These are phyloP conservation scores for Centella asiatica DNA, from an alignment of 129 eudicot genomes.

Conservation along the genomic window DNA sequence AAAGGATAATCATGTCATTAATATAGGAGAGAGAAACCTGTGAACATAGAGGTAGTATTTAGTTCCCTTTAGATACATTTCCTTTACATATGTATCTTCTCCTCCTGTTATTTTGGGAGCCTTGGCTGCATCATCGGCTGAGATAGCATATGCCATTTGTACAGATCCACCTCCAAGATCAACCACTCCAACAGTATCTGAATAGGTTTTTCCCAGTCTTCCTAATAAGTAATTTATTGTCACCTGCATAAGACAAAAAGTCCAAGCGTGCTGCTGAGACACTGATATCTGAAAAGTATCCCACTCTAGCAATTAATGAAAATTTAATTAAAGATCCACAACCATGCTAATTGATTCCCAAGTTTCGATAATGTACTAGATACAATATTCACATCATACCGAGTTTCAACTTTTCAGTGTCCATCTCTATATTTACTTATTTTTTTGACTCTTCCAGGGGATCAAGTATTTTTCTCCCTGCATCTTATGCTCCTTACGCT, in stretches of 20 bases:
- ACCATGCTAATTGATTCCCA: too few species aligned
- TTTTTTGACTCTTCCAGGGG: too few species aligned
- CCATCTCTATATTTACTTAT: too few species aligned
- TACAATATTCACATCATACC: too few species aligned
- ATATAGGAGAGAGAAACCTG: slow-evolving; percentile 41
- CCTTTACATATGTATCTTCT: slow-evolving; percentile 79
- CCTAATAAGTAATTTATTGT: slow-evolving; percentile 81
- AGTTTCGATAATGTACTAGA: too few species aligned
- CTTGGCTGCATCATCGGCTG: slow-evolving; percentile 87
- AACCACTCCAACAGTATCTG: slow-evolving; percentile 87
- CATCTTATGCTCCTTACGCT: too few species aligned
- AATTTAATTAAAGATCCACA: too few species aligned
- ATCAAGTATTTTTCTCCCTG: too few species aligned
- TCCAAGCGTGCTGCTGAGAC: not conserved
- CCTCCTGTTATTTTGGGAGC: slow-evolving; percentile 71
- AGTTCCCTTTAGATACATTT: slow-evolving; percentile 86
- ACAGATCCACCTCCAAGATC: slow-evolving; percentile 99
- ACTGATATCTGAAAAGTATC: too few species aligned
- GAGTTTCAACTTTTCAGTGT: too few species aligned
- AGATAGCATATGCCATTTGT: slow-evolving; percentile 98
- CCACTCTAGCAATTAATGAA: too few species aligned
- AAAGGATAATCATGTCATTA: not conserved
- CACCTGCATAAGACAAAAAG: slow-evolving; percentile 47
- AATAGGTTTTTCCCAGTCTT: slow-evolving; percentile 67
- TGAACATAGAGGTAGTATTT: slow-evolving; percentile 93